Evolutionary conservation across 208 protist species (phyloP).

Genomic region (Entamoeba dispar): DNA sequence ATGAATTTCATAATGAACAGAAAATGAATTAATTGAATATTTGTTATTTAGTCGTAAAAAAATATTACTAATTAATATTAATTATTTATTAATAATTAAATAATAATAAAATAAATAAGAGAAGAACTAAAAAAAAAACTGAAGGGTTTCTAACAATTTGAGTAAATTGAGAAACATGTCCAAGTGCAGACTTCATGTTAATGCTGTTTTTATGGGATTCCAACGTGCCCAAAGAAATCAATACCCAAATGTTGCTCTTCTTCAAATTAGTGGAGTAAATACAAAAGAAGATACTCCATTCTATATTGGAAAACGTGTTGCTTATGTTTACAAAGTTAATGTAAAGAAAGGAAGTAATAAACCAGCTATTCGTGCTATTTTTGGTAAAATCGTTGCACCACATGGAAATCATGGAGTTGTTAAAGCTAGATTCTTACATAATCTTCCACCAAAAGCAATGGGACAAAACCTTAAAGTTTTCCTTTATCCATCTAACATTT

Average conservation of each 20-base stretch:
- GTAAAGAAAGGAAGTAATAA: slow-evolving; percentile 43
- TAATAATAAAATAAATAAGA: too few species aligned
- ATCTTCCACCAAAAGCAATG: slow-evolving; percentile 75
- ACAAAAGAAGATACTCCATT: slow-evolving; percentile 68
- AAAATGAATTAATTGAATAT: too few species aligned
- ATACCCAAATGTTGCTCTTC: slow-evolving; percentile 1
- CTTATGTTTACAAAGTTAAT: slow-evolving; percentile 79
- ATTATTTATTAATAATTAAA: too few species aligned
- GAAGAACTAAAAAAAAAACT: too few species aligned
- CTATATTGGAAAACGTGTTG: slow-evolving; percentile 93
- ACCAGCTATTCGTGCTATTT: slow-evolving; percentile 58
- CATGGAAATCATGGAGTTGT: slow-evolving; percentile 86
- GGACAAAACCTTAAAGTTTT: slow-evolving; percentile 78
- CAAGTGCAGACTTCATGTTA: not conserved
- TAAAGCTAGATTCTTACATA: slow-evolving; percentile 77
- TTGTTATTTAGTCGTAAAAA: too few species aligned
- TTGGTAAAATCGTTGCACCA: slow-evolving; percentile 74
- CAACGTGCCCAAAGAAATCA: not conserved
- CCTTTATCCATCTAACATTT: slow-evolving; percentile 61
- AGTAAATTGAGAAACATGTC: too few species aligned
- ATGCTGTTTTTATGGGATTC: not conserved
- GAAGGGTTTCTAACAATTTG: too few species aligned
- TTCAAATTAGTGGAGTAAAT: slow-evolving; percentile 57
- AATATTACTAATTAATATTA: too few species aligned
- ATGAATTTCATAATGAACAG: not conserved